Base-by-base conservation (phyloP, 108 stramenopile genomes). In the Skeletonema costatum region DNA sequence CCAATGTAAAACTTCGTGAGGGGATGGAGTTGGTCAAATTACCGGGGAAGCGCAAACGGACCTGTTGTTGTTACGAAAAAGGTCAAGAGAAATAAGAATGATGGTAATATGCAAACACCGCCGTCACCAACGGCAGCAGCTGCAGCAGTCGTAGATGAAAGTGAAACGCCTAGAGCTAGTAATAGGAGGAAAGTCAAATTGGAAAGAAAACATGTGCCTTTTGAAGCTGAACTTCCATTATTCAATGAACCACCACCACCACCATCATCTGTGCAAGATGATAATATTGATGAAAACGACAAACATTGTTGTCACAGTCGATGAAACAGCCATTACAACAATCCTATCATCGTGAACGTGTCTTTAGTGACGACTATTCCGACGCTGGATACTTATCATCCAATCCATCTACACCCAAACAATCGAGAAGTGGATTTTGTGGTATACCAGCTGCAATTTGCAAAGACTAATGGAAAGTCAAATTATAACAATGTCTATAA, bases 1-100 rank as follows among this genome's bases (percentile, higher is more conserved):
- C 82, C 36, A 94, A 94, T 80, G 93, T 94, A 32, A 85, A 88
- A 76, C 74, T 94, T 62, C 86, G 93, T 16, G 88, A 90, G 60
- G 93, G 93, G 46, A 88, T 90, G 60, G 79, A 90, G 68, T 70
- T 94, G 17, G 79, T 90, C 80, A 78, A 84, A 46, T 68, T 94
- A 66, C 93, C 93, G 0, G 93, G 93, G 41, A 87, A 82, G 48
- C 77, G 84, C 42, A 89, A 74, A 48, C 73, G 82, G n/a, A 69
- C 39, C 11, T n/a, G 74, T 75, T 39, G 33, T 56, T 12, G 62
- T 78, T 21, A 79, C 63, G 53, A 80, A 53, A 56, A 66, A 77
- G 65, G 66, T 73, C 64, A 84, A 82, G 70, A 68, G 64, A 46
- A 56, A 68, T 14, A 67, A 71, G 53, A 67, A 85, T 5, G 74